Evolutionary conservation across 148 eudicot species (phyloP), one percentile per base, ranked within the genome.

Genomic region (Chenopodium formosanum): DNA sequence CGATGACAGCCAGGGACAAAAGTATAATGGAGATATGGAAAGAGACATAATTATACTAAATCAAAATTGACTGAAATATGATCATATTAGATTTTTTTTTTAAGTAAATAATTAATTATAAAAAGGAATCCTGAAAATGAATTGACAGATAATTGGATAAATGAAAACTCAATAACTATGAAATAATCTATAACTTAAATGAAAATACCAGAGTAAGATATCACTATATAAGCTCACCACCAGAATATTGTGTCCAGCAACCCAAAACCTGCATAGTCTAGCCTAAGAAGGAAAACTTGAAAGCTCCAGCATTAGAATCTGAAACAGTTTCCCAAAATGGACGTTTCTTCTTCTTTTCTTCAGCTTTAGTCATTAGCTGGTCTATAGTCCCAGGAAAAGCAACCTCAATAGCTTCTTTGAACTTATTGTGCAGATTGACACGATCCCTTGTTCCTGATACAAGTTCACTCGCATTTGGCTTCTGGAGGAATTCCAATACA

Each of bases 401-500:
- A 27, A 84, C 84, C 83, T 94, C 94, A 7, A 96, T 91, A 7
- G 97, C 95, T 53, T 81, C 89, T 85, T 84, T 88, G 76, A 96
- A 94, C 89, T 94, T 96, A 70, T 90, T 90, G 76, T 92, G 88
- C 87, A 96, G 86, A 81, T 91, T 94, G 40, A 91, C 91, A 22
- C 97, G 91, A 78, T 96, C 99, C 62, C 79, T 90, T 72, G 99
- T 96, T 84, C 99, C 99, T 65, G 99, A 96, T 73, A 96, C 98
- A 31, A 96, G 95, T 68, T 93, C 92, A 75, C 86, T 75, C 0
- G 99, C 99, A 85, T 96, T 94, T 82, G 98, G 98, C 87, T 87
- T 91, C 86, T 92, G 89, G 53, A 95, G 89, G 87, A 95, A 95
- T 71, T 95, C 97, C 90, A 95, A 82, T 44, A 95, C 98, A 82